Evolutionary conservation across 257 asterid genomes (phyloP).

Genomic region (Cinchona pubescens): DNA sequence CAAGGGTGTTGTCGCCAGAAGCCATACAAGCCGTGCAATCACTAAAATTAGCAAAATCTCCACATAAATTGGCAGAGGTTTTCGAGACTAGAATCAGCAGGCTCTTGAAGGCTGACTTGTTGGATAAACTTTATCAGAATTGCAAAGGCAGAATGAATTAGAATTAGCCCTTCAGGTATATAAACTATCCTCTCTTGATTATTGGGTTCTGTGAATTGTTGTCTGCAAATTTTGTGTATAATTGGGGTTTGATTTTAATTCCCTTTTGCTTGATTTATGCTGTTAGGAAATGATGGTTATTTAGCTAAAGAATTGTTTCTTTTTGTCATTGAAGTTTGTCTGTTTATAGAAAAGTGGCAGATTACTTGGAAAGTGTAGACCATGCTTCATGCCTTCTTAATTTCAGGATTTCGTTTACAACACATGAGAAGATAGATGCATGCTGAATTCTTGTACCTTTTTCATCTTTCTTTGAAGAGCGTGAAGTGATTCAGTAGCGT

Average conservation of each 20-base stretch:
- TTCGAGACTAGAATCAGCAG: constrained; percentile 47
- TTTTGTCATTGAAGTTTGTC: no score
- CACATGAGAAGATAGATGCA: no score
- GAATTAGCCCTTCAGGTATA: constrained; percentile 55
- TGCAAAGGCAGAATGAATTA: constrained; percentile 68
- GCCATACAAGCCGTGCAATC: constrained; percentile 77
- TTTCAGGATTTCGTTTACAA: no score
- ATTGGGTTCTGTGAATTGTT: neutral
- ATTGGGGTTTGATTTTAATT: neutral
- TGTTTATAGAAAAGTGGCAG: no score
- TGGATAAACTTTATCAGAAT: constrained; percentile 56
- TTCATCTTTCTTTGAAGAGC: no score
- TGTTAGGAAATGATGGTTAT: no score
- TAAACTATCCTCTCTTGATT: neutral
- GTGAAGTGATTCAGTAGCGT: no score
- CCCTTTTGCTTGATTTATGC: neutral
- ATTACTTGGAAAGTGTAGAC: no score
- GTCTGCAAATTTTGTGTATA: no score
- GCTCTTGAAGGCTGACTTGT: constrained; percentile 66
- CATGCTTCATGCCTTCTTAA: no score
- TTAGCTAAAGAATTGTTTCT: no score
- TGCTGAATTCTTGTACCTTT: no score
- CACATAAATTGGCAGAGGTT: constrained; percentile 42
- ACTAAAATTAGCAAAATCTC: constrained; percentile 54
- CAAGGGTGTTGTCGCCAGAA: constrained; percentile 61